Base-by-base conservation (phyloP, 257 asterid species). In the Nicotiana attenuata region DNA sequence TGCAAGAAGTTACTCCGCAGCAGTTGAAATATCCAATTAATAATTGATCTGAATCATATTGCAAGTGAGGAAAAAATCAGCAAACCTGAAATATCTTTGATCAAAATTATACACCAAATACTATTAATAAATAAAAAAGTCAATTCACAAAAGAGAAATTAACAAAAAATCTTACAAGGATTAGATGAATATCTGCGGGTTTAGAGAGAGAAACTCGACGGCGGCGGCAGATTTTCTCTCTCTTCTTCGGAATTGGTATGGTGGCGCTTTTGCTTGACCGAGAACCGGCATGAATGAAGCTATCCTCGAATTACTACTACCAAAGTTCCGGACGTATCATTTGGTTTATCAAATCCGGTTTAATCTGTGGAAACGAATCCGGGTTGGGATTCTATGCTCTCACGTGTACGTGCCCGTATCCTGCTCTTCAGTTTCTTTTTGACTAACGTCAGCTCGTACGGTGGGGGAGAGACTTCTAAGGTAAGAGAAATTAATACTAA, bases 261-360 rank as follows among this genome's bases (percentile, higher is more conserved):
- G 65, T 20, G 71, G 73, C 47, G 76, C 61, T 81, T 45, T 33
- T 76, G 80, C 80, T 88, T 84, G 84, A 88, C 82, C 64, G 63
- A 71, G 50, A 71, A 47, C 19, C 71, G 71, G 83, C 20, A 61
- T 14, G 67, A 77, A 67, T 83, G 33, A 28, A 84, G 45, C 82
- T 55, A 65, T 63, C 60, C 77, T 69, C 59, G 66, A 64, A 80
- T 24, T 65, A 33, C 76, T 84, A 82, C 5, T 83, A 82, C 1
- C 85, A 83, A 78, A 79, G 80, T 77, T 66, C 81, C 88, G 91
- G 91, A 82, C 86, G 87, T 82, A 53, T 84, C 84, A 47, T 15
- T 60, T 67, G 80, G 53, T 84, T 80, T 66, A 81, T 86, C 82
- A 82, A 88, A 82, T 82, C 80, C 76, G 82, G 89, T 86, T 86